A percentile compares a stretch with the other conserved stretches of the same genome.
Conservation (phyloP, 2,329 filamentous ascomycete species). For the Pyrenochaeta sp. region DNA sequence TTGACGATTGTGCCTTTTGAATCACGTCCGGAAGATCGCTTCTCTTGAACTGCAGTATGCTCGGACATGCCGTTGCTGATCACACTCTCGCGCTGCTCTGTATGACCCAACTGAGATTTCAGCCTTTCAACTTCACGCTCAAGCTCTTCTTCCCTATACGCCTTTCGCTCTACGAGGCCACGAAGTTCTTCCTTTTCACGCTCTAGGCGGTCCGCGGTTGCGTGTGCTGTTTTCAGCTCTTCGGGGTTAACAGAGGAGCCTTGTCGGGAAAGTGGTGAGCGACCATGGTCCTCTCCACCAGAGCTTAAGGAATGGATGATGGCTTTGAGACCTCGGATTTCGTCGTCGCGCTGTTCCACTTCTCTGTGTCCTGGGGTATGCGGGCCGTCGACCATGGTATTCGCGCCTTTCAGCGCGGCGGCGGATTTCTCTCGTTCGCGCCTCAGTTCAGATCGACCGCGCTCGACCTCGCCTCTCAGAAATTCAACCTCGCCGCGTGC, state of each 20-base stretch:
- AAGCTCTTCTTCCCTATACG: conserved; percentile 79
- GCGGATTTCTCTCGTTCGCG: conserved; percentile 86
- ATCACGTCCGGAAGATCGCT: conserved; percentile 68
- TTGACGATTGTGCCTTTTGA: conserved; percentile 71
- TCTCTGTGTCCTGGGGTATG: conserved; percentile 67
- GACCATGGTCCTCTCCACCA: conserved; percentile 56
- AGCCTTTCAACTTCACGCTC: conserved; percentile 79
- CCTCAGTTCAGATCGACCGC: conserved; percentile 84
- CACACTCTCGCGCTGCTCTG: conserved; percentile 60
- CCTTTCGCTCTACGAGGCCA: conserved; percentile 74
- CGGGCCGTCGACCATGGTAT: conserved; percentile 54
- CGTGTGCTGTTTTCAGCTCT: conserved; percentile 64
- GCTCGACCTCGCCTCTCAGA: conserved; percentile 89
- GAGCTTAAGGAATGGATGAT: conserved; percentile 96
- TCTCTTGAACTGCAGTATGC: conserved; percentile 54
- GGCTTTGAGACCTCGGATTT: conserved; percentile 94
- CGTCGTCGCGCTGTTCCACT: conserved; percentile 92
- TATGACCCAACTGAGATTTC: conserved; percentile 42
- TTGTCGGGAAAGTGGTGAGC: conserved; percentile 40
- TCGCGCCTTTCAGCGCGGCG: conserved; percentile 63
- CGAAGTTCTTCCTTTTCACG: conserved; percentile 82
- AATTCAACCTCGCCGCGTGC: conserved; percentile 96
- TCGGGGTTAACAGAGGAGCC: conserved; percentile 45
- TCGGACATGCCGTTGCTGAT: conserved; percentile 61
- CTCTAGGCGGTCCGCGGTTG: conserved; percentile 74